Evolutionary conservation across 2,329 filamentous ascomycete genomes (phyloP), one percentile per base, ranked within the genome.

Genomic region (Monilinia vaccinii-corymbosi): DNA sequence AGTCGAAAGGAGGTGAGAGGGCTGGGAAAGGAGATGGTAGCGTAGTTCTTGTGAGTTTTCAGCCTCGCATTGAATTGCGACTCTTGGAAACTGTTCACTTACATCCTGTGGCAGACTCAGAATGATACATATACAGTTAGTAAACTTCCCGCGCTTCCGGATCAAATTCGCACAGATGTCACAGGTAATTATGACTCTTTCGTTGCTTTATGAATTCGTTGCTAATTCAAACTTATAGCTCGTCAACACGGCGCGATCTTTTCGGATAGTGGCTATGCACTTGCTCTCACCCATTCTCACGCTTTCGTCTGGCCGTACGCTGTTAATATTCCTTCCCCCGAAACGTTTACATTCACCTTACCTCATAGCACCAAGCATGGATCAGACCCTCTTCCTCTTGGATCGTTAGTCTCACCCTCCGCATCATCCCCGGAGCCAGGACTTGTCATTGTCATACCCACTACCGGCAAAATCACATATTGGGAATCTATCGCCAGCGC

Each of bases 401-500:
- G 91, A 58, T 84, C 89, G 21, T 81, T 99, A 56, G 86, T 97
- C 8, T 87, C 89, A 0, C 86, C 88, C 53, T 88, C 89, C 6
- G 86, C 88, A 13, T 86, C 86, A 5, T 84, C 83, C n/a, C 83
- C 84, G 52, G 89, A 96, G 67, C 88, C 92, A 38, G 94, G 94
- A 2, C 80, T 99, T 42, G 84, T 99, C 32, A 82, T 97, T 42
- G 81, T 97, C 42, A 89, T 93, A 76, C 89, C 93, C 14, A 83
- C 83, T 21, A 91, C 81, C 52, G 94, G 94, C 56, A 92, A 87
- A 73, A 84, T 97, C 56, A 86, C 90, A 48, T 97, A 94, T 73
- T 97, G 94, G 91, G 94, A 97, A 72, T 95, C 91, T 44, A 89
- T 97, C 64, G 91, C 93, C 60, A 91, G 86, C 72, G 91, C 91